Base-by-base conservation (phyloP, 306 rosid genomes). In the Vigna radiata region DNA sequence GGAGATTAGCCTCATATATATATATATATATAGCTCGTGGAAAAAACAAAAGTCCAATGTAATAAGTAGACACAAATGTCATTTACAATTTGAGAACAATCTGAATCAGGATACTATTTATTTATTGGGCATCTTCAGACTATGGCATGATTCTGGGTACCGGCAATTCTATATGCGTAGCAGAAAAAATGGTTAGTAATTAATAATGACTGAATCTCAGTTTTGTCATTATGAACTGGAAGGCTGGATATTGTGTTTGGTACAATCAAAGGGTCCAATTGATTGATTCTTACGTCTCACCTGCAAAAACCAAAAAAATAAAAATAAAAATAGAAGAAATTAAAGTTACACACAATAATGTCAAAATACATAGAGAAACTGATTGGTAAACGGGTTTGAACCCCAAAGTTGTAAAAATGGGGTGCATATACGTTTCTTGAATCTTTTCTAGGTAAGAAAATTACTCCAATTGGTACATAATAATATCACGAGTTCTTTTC, bases 191-290 rank as follows among this genome's bases (percentile, higher is more conserved):
- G 76, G 86, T 85, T 55, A 85, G 84, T 66, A 73, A 79, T 43
- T 29, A 65, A 44, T 36, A 41, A 47, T 23, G 68, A 77, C 60
- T 67, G 77, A 47, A 84, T 52, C 59, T 66, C 29, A 53, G 65
- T 50, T 47, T 41, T 31, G 79, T 60, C 80, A 81, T 54, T 77
- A 63, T 19, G 81, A 71, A 75, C 74, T 61, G 33, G 85, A 79
- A 76, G 83, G 77, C 33, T 83, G 84, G 41, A 33, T 67, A 73
- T 83, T 87, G 72, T 83, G 79, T 81, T 95, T 92, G 73, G 97
- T 95, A 77, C 97, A 95, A 71, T 95, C 97, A 67, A 78, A 92
- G 13, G 98, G 98, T 54, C 98, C 98, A 49, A 92, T 83, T 29
- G 19, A 89, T 85, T 90, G 93, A 76, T 81, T 80, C 83, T 92